Conservation (phyloP, 345 rosid genomes). For the Geranium brycei region DNA sequence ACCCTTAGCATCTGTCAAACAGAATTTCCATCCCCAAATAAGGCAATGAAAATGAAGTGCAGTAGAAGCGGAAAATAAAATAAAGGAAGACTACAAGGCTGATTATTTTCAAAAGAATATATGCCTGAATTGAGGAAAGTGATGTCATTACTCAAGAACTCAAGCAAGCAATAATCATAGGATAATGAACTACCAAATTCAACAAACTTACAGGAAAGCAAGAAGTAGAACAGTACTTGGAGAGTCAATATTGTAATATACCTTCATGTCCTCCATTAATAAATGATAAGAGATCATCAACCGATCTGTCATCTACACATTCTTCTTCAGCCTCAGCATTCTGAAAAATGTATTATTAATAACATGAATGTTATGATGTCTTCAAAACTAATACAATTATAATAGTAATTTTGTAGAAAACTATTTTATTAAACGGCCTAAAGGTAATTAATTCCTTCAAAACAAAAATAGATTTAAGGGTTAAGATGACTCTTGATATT, state of each 20-base stretch:
- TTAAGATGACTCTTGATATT: too few species aligned
- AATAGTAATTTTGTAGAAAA: too few species aligned
- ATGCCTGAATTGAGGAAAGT: neutral
- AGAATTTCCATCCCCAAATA: neutral
- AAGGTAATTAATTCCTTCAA: too few species aligned
- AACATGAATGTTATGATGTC: neutral
- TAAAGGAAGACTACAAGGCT: neutral
- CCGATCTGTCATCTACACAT: slow-evolving; percentile 66
- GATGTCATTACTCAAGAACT: neutral
- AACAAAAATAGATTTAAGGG: too few species aligned
- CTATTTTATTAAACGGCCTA: too few species aligned
- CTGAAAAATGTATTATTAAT: slow-evolving; percentile 17
- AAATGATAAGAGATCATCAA: slow-evolving; percentile 74
- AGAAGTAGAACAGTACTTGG: slow-evolving; percentile 3
- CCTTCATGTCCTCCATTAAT: slow-evolving; percentile 68
- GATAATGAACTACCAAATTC: too few species aligned
- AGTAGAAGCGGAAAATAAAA: neutral
- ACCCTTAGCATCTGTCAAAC: slow-evolving; percentile 56
- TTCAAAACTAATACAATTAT: too few species aligned
- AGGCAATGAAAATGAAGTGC: neutral
- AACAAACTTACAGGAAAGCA: neutral
- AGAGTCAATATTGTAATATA: slow-evolving; percentile 9
- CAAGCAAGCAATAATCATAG: too few species aligned
- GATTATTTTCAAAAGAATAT: neutral
- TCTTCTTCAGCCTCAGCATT: slow-evolving; percentile 64